Base-by-base conservation (phyloP, 495 filamentous ascomycete genomes). In the Schizothecium vesticola region DNA sequence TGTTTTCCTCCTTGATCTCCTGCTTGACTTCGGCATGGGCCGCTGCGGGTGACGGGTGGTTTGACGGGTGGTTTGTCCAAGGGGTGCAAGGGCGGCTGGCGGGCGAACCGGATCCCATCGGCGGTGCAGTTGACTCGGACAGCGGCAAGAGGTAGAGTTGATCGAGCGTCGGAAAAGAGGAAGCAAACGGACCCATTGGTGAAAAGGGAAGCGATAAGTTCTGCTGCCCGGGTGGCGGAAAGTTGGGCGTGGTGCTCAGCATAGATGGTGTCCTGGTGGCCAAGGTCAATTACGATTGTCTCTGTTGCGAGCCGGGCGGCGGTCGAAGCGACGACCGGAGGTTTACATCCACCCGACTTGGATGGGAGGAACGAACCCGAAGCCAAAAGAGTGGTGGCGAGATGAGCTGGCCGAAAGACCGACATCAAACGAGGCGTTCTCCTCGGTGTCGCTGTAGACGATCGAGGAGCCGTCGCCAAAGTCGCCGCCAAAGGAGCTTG, bases 331-430 rank as follows among this genome's bases (percentile, higher is more conserved):
- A 67, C 70, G 69, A 69, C 75, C 72, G 65, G 61, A 69, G 75
- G 68, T 73, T 78, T 80, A 84, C 76, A 80, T 80, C 82, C 82
- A 85, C 77, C 82, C 80, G 68, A 80, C 75, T 78, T 83, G 82
- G 78, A 80, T 77, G 79, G 83, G 83, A 83, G 80, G 72, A 76
- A 85, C 83, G 80, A 83, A 85, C 81, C 82, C 83, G 76, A 80
- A 79, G 79, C 81, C 80, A 80, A 80, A 85, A 73, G 80, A 77
- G 80, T 71, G 77, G 75, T 77, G 68, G 74, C 78, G 72, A 76
- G 75, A 76, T 36, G 76, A 69, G 64, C 71, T 71, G 60, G 77
- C 72, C 73, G 79, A 70, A 70, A 75, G 77, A 68, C 76, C 72
- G 67, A 78, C 69, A 69, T 82, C 80, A 64, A 73, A 84, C 36